Evolutionary conservation across 495 filamentous ascomycete species (phyloP).

Genomic region (Cairneyella variabilis): DNA sequence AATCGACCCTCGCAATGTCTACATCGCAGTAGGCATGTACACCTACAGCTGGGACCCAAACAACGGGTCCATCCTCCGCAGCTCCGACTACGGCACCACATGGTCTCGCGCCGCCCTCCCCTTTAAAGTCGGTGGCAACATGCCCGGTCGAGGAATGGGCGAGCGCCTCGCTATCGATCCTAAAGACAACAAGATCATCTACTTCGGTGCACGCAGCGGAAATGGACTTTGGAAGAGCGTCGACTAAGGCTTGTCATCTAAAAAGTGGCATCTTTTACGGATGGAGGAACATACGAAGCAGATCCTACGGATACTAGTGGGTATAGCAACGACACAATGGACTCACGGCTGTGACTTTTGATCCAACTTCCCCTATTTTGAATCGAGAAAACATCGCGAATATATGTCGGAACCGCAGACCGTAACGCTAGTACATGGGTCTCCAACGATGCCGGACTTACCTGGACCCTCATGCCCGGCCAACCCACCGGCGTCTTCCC

Average conservation of each 20-base stretch:
- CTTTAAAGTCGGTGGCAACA: conserved; percentile 62
- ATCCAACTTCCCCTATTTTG: conserved; percentile 39
- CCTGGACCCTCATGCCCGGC: too few relatives aligned
- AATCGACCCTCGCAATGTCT: conserved; percentile 47
- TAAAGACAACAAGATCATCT: conserved; percentile 49
- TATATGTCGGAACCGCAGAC: too few relatives aligned
- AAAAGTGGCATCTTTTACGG: conserved; percentile 25
- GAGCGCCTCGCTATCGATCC: conserved; percentile 61
- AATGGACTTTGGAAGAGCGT: conserved; percentile 58
- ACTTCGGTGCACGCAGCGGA: conserved; percentile 57
- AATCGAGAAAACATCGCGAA: too few relatives aligned
- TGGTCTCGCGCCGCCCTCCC: conserved; percentile 43
- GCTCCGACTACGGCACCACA: conserved; percentile 45
- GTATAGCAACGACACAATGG: conserved; percentile 49
- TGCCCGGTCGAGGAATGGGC: conserved; percentile 62
- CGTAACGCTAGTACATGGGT: background rate
- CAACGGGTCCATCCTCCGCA: conserved; percentile 47
- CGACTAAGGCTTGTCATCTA: conserved; percentile 40
- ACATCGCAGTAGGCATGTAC: conserved; percentile 55
- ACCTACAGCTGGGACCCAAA: conserved; percentile 57
- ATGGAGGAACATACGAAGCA: background rate
- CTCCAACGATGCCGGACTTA: too few relatives aligned
- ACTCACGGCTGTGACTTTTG: conserved; percentile 39
- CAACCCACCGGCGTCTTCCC: conserved; percentile 38
- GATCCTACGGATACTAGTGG: conserved; percentile 37